A percentile compares a stretch with the other conserved stretches of the same genome.
Conservation (phyloP, 1,284 basidiomycete genomes). For the Rhodotorula sp. region DNA sequence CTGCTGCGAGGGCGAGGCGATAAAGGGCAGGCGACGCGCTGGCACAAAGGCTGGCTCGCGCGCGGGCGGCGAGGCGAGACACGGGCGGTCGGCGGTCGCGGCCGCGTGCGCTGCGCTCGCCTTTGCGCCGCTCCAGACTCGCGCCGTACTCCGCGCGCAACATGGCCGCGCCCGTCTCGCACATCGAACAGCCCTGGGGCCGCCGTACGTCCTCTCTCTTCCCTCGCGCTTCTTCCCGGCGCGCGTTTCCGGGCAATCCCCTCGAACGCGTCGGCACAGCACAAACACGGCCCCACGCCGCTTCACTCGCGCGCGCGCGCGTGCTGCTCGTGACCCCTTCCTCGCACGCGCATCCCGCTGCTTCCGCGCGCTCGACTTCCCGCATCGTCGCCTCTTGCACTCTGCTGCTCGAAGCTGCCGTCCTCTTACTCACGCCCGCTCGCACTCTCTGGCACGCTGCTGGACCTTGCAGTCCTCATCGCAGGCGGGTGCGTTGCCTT, state of each 20-base stretch:
- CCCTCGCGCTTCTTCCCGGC: not conserved
- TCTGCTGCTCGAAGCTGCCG: not conserved
- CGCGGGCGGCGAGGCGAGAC: too few relatives aligned
- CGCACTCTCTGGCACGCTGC: not conserved
- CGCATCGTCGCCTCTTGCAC: not conserved
- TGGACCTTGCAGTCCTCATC: conserved; percentile 25
- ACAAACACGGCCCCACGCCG: not conserved
- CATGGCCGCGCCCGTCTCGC: conserved; percentile 2
- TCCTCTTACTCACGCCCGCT: not conserved
- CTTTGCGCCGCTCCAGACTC: not conserved
- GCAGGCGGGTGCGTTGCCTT: conserved; percentile 35
- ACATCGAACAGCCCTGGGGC: conserved; percentile 28
- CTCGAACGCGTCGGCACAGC: not conserved
- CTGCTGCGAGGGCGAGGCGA: not conserved
- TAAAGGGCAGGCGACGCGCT: not conserved
- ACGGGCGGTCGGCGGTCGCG: too few relatives aligned
- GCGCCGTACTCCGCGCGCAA: not conserved
- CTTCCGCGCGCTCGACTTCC: not conserved
- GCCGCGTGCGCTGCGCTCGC: not conserved
- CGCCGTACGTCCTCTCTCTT: conserved; percentile 28
- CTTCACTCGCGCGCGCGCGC: not conserved
- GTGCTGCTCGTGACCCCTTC: not conserved
- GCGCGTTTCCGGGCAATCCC: too few relatives aligned
- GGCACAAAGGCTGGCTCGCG: not conserved
- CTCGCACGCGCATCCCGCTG: not conserved